Evolutionary conservation across 192 early-diverging fungal species (phyloP), one percentile per base, ranked within the genome.

Genomic region (Backusella psychrophila): DNA sequence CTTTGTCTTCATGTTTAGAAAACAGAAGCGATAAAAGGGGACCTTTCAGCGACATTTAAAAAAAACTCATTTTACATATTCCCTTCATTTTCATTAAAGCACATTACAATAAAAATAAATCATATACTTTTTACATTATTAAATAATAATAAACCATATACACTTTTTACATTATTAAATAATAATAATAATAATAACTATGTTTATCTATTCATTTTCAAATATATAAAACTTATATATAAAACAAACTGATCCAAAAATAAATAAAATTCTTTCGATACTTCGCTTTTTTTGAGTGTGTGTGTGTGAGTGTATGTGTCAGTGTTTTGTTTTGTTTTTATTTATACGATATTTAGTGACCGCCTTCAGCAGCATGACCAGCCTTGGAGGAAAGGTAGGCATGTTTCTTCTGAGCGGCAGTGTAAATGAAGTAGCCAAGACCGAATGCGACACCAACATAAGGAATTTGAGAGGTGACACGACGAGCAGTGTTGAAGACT

Each of bases 401-500:
- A 66, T 90, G 71, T 76, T 79, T 74, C 72, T 68, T 29, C 7
- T 84, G 88, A 68, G 79, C 81, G 76, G 79, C 80, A 46, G 80
- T 70, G 80, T 83, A 91, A 72, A 86, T 71, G 36, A 76, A 67
- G 78, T 88, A 90, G 52, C 79, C 85, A 19, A 85, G 15, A 73
- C 71, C 77, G n/a, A 85, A 56, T 29, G 89, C 85, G 71, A 82
- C 69, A 65, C 81, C 89, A 77, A 90, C 75, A 75, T 92, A 92
- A 72, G 86, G 82, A 42, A 85, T 73, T 73, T 92, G 86, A 53
- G 83, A 82, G 12, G 75, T 70, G 36, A 85, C 76, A 69, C 90
- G 88, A 46, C 90, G 87, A 75, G 86, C 79, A 73, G 87, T 85
- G 85, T 92, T 92, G 85, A 88, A 89, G 46, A 90, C 72, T 19